These are phyloP conservation scores for Myriosclerotinia duriaeana DNA, from an alignment of 2,329 filamentous ascomycete species.

Conservation along the genomic window DNA sequence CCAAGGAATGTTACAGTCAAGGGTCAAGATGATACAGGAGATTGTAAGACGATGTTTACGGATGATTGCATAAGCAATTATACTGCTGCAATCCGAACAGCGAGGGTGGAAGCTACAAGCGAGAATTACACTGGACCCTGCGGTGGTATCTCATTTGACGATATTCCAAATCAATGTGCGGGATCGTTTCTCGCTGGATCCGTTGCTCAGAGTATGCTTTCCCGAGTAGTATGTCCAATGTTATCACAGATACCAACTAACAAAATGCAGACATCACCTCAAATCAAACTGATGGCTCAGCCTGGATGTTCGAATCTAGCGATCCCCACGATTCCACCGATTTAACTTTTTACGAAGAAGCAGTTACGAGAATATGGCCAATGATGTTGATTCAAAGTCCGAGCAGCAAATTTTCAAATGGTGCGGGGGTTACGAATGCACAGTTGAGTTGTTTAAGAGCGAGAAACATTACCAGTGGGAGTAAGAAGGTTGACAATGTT, in stretches of 20 bases:
- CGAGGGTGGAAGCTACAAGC: neutral
- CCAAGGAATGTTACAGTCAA: neutral
- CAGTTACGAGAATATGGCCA: slow-evolving; percentile 9
- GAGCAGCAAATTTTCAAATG: neutral
- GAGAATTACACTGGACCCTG: neutral
- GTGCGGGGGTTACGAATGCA: neutral
- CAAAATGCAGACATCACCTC: neutral
- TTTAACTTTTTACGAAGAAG: slow-evolving; percentile 3
- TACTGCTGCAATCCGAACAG: neutral
- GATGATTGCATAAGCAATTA: neutral
- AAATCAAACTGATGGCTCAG: slow-evolving; percentile 5
- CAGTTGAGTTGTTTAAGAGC: slow-evolving; percentile 7
- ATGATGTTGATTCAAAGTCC: slow-evolving; percentile 12
- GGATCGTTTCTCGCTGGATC: neutral
- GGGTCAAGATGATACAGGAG: slow-evolving; percentile 13
- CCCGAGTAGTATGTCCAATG: too few species aligned
- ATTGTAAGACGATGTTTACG: neutral
- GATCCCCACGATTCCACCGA: neutral
- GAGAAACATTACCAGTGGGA: neutral
- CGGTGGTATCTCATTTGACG: neutral
- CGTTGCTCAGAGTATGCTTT: neutral
- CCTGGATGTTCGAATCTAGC: neutral
- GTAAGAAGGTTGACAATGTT: neutral
- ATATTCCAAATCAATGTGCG: neutral
- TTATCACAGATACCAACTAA: neutral